Evolutionary conservation across 306 rosid genomes (phyloP), one percentile per base, ranked within the genome.

Genomic region (Casuarina equisetifolia): DNA sequence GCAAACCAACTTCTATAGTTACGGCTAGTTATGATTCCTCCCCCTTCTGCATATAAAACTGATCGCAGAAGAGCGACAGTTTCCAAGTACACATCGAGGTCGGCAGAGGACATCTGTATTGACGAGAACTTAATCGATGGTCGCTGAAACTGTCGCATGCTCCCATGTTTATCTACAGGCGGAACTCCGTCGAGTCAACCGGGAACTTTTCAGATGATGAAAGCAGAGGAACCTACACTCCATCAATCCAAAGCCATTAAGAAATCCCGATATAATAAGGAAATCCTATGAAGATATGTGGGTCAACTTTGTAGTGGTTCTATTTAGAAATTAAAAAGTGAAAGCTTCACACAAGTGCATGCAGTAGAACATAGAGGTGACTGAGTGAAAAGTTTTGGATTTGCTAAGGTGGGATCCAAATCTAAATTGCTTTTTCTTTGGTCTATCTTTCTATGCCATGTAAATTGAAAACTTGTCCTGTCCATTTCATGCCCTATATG

Each of bases 181-280:
- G 0, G 42, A 76, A 69, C 12, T 54, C 16, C 74, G 15, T 67
- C 49, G 0, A 0, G 36, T 67, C 2, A 38, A 76, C 48, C 0
- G 51, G 17, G 52, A 76, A 76, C 67, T 0, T 20, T 10, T 76
- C 54, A 20, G 97, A 91, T 10, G 98, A 87, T 20, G 98, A 91
- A 48, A 91, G 74, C 69, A 85, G 59, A 63, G 93, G 85, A 61
- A 83, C 86, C 95, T 91, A 92, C 90, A 80, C 25, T 10, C 74
- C 62, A 74, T 9, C 5, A 39, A 66, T 8, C 40, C 46, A 79
- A 45, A 59, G 73, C 75, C 79, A 66, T 61, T 62, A 72, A 44
- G 12, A 48, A 5, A 25, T 25, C 0, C 1, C 32, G 32, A 25
- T 25, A 25, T 25, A 25, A 25, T 25, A 25, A 25, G 32, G 32